phyloP scores from a whole-genome alignment of 345 rosid genomes.

The Pistacia vera region DNA sequence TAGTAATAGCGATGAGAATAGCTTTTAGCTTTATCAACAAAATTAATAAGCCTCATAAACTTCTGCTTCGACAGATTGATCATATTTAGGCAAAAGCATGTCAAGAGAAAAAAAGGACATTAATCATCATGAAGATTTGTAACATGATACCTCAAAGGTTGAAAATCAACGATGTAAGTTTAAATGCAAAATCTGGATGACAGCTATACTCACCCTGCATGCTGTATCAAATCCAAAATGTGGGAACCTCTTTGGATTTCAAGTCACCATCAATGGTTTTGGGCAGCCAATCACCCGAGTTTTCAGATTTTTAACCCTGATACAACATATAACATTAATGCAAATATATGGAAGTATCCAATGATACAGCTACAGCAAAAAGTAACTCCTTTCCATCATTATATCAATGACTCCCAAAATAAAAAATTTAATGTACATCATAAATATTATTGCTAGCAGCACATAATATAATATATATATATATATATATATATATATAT shows the following conservation, averaged over 20 bases:
- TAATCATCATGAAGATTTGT: not conserved
- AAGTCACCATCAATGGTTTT: slow-evolving; percentile 98
- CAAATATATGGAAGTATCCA: not conserved
- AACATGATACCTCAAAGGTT: not conserved
- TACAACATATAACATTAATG: slow-evolving; percentile 11
- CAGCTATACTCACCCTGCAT: slow-evolving; percentile 72
- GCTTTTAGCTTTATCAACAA: not conserved
- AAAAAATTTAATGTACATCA: not conserved
- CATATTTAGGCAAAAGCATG: not conserved
- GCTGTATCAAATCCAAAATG: slow-evolving; percentile 99
- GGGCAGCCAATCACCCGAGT: slow-evolving; percentile 96
- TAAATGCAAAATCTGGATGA: not conserved
- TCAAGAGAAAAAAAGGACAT: too few relatives aligned
- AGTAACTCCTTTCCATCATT: not conserved
- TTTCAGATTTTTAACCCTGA: slow-evolving; percentile 83
- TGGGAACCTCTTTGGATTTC: slow-evolving; percentile 96
- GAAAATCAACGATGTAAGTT: not conserved
- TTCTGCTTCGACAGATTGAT: not conserved
- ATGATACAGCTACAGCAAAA: not conserved
- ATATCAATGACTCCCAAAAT: not conserved
- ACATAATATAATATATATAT: too few relatives aligned
- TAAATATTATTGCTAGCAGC: not conserved
- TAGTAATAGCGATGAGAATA: not conserved
- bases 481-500: too few relatives aligned
- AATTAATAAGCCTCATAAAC: not conserved